Evolutionary conservation across 805 yeast genomes (phyloP), one percentile per base, ranked within the genome.

Genomic region (Zygosaccharomyces bailii): DNA sequence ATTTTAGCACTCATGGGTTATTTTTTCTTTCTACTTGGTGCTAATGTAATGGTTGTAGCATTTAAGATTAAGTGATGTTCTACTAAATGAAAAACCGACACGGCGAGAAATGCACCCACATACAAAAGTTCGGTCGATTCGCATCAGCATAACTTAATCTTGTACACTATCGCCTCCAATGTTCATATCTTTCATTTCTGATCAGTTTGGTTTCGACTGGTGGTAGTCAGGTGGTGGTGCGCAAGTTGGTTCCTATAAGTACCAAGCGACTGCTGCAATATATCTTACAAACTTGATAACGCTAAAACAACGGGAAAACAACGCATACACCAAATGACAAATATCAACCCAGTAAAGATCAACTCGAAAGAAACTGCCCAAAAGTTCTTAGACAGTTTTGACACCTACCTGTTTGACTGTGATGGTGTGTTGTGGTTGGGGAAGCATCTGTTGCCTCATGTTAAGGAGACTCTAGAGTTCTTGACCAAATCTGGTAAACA

Each of bases 361-460:
- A 65, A 67, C 13, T 57, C 67, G 16, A 71, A 68, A 44, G 70
- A 69, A 16, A 75, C 75, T 25, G 84, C 77, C 4, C 66, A 75
- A 42, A 58, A 67, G 5, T 68, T 93, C 37, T 66, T 93, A 7
- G 76, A 74, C 52, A 60, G 72, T 42, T 85, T 84, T 63, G 96
- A 89, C 60, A 88, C 86, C 47, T 91, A 90, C 57, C 70, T 93
- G 53, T 93, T 93, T 62, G 99, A 93, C 60, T 93, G 99, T 69
- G 99, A 93, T 62, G 99, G 99, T 24, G 99, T 93, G 4, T 72
- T 93, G 47, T 93, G 99, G 99, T 68, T 85, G 39, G 98, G 98
- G 2, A 80, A 78, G 50, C 86, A 82, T 52, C 66, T 87, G 18
- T 72, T 93, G 38, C 97, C 97, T 5, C 70, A 76, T 13, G 85